These are phyloP conservation scores for Blakeslea trispora DNA, from an alignment of 371 early-diverging fungal species.

Conservation along the genomic window DNA sequence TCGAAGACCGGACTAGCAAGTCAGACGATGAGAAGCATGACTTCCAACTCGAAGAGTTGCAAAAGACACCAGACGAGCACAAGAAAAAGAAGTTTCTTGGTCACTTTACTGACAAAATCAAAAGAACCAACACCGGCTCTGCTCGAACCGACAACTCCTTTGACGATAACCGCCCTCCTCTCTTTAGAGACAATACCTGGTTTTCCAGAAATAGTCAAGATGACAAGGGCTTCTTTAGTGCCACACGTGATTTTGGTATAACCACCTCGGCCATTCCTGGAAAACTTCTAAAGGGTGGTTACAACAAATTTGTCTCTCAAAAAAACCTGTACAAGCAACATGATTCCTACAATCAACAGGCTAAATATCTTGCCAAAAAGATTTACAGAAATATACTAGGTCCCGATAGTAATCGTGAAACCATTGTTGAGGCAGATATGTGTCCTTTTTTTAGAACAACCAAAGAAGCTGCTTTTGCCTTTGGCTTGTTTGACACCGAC, in stretches of 20 bases:
- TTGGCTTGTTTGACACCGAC: conserved; percentile 71
- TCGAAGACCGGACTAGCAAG: conserved; percentile 18
- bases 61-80: conserved; percentile 3
- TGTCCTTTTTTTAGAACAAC: conserved; percentile 59
- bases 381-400: conserved; percentile 47
- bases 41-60: neutral
- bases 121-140: neutral
- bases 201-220: conserved; percentile 30
- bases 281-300: conserved; percentile 35
- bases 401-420: conserved; percentile 34
- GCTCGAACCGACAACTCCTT: neutral
- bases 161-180: conserved; percentile 6
- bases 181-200: conserved; percentile 23
- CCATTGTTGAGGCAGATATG: conserved; percentile 50
- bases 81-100: conserved; percentile 10
- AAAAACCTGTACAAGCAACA: neutral
- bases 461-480: conserved; percentile 66
- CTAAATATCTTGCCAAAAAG: conserved; percentile 49
- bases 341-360: conserved; percentile 39
- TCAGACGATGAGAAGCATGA: conserved; percentile 25
- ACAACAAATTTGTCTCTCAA: conserved; percentile 23
- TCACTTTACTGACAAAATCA: conserved; percentile 16
- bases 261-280: conserved; percentile 32
- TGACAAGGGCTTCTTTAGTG: conserved; percentile 23
- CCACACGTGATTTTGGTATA: conserved; percentile 24